Percentiles rank a stretch among this genome's conserved stretches.
Evolutionary conservation across 1,284 basidiomycete genomes (phyloP).

Genomic region (Polyporus tsugae): DNA sequence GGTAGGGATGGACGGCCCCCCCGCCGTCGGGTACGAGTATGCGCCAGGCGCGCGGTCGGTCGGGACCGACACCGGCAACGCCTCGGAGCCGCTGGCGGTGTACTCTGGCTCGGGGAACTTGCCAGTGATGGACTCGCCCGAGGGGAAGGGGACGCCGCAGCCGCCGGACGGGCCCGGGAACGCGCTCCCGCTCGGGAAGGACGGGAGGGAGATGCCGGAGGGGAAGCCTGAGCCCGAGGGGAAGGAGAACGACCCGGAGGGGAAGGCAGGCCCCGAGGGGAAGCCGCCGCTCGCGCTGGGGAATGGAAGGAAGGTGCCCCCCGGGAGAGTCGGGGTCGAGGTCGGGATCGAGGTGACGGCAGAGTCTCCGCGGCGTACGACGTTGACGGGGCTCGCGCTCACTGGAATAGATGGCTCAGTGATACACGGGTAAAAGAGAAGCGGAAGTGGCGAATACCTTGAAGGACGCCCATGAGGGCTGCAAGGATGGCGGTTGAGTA

Average conservation of each 20-base stretch:
- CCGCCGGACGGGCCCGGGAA: neutral
- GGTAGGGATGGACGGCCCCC: neutral
- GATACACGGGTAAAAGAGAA: neutral
- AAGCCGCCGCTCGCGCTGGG: neutral
- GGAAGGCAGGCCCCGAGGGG: too few relatives aligned
- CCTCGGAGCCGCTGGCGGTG: too few relatives aligned
- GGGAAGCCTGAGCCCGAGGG: neutral
- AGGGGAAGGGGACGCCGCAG: neutral
- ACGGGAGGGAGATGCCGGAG: neutral
- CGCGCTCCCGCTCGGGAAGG: neutral
- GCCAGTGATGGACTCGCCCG: neutral
- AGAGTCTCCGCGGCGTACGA: neutral
- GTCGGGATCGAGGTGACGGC: neutral
- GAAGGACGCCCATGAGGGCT: neutral
- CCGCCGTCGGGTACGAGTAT: neutral
- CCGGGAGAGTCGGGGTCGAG: neutral
- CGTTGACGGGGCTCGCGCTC: slow-evolving; percentile 1
- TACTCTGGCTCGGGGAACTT: too few relatives aligned
- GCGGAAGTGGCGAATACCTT: neutral
- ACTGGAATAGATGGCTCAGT: neutral
- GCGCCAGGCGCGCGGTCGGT: neutral
- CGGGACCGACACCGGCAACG: neutral
- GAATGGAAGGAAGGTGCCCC: too few relatives aligned
- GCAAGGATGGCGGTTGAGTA: neutral
- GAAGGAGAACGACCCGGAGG: neutral